Evolutionary conservation across 495 filamentous ascomycete genomes (phyloP), one percentile per base, ranked within the genome.

Genomic region (Aspergillus nanangensis): DNA sequence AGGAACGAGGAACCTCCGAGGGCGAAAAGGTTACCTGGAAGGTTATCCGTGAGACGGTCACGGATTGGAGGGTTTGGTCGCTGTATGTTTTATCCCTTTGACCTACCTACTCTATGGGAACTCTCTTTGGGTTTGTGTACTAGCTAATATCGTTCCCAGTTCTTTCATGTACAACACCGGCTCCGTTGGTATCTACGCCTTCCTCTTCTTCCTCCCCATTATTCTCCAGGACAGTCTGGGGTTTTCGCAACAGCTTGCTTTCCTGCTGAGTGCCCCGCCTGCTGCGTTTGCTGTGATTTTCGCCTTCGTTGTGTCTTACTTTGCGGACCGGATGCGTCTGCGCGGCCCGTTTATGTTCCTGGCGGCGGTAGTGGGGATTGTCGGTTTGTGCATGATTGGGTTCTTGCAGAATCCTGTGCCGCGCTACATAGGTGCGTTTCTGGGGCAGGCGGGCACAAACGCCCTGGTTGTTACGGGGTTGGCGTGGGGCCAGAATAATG

Each of bases 401-500:
- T 29, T 29, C 11, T 11, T 29, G 25, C 7, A 29, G 25, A 29
- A 11, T 7, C 25, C 25, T 29, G 25, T 29, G 25, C 25, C 19
- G 18, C 21, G 10, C 7, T 19, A 11, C 1, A 11, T 39, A 4
- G 37, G 37, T 21, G 37, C 37, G 1, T 39, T 39, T 21, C 37
- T 39, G 1, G 37, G 37, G 13, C 15, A 39, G 37, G 13, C 37
- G 5, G 37, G 37, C 4, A 22, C 37, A 8, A 36, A 14, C 18
- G 18, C 37, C 22, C 37, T 39, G 1, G 22, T 21, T 11, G 25
- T 29, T 11, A 39, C 37, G 18, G 37, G 7, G 11, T 8, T 39
- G 21, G 37, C 37, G 4, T 39, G 37, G 37, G 37, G 37, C 13
- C 37, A 39, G 13, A 39, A 39, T 18, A 39, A 39, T 39, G 21